phyloP scores from a whole-genome alignment of 495 filamentous ascomycete species.

The Chaetomium fimeti region DNA sequence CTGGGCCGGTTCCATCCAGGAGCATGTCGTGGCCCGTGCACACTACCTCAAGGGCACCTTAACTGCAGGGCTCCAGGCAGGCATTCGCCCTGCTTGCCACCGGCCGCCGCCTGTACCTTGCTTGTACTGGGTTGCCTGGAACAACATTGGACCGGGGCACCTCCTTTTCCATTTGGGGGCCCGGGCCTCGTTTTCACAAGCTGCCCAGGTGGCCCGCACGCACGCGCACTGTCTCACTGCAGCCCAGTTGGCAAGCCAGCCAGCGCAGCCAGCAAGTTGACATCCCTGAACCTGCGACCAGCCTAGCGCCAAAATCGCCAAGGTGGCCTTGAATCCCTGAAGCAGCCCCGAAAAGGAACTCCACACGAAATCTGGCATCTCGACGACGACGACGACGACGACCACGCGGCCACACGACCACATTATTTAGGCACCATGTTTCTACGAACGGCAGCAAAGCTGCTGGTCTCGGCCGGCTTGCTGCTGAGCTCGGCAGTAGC shows the following conservation, averaged over 20 bases:
- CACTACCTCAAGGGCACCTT: slow-evolving; percentile 32
- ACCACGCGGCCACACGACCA: slow-evolving; percentile 9
- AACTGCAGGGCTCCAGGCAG: slow-evolving; percentile 27
- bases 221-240: slow-evolving; percentile 4
- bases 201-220: not conserved
- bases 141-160: slow-evolving; percentile 33
- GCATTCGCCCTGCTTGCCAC: slow-evolving; percentile 7
- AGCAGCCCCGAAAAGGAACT: slow-evolving; percentile 18
- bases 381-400: slow-evolving; percentile 21
- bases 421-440: slow-evolving; percentile 34
- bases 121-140: slow-evolving; percentile 24
- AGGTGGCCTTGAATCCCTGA: slow-evolving; percentile 34
- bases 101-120: slow-evolving; percentile 13
- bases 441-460: slow-evolving; percentile 45
- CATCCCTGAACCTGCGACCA: slow-evolving; percentile 7
- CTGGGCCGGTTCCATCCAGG: not conserved
- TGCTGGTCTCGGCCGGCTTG: slow-evolving; percentile 63
- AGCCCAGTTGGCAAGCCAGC: not conserved
- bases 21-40: slow-evolving; percentile 22
- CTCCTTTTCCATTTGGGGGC: slow-evolving; percentile 20
- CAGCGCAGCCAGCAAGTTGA: not conserved
- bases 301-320: slow-evolving; percentile 28
- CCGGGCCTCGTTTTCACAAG: slow-evolving; percentile 27
- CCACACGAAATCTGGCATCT: slow-evolving; percentile 29
- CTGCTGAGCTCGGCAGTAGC: slow-evolving; percentile 63